Evolutionary conservation across 2,329 filamentous ascomycete genomes (phyloP).

Genomic region (Apiospora malaysiana): DNA sequence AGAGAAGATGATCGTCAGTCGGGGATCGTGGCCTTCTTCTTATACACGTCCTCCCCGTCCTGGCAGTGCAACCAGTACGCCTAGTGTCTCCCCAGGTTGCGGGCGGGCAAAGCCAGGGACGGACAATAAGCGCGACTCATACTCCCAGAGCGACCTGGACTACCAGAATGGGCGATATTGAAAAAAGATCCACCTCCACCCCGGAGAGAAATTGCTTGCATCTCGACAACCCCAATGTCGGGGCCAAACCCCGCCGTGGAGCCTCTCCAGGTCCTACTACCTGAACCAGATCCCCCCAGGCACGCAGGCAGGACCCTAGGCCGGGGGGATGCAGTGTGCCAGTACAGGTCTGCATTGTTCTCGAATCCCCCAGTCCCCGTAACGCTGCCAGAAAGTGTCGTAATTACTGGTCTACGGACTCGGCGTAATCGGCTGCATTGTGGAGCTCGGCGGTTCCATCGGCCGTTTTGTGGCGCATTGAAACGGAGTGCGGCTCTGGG

Average conservation of each 20-base stretch:
- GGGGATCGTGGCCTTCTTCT: slow-evolving; percentile 17
- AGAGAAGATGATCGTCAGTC: background rate
- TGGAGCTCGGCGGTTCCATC: slow-evolving; percentile 20
- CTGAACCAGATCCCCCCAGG: slow-evolving; percentile 12
- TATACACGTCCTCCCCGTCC: background rate
- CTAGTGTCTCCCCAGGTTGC: background rate
- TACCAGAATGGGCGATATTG: slow-evolving; percentile 5
- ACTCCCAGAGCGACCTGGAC: slow-evolving; percentile 10
- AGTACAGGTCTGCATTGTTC: slow-evolving; percentile 17
- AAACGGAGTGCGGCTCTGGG: slow-evolving; percentile 14
- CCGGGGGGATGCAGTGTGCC: background rate
- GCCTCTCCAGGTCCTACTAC: slow-evolving; percentile 13
- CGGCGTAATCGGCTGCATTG: slow-evolving; percentile 17
- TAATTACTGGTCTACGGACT: slow-evolving; percentile 1
- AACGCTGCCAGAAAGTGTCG: background rate
- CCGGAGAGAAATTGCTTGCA: slow-evolving; percentile 13
- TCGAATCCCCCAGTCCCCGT: slow-evolving; percentile 17
- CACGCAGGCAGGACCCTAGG: background rate
- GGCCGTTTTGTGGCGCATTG: slow-evolving; percentile 20
- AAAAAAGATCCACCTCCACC: slow-evolving; percentile 10
- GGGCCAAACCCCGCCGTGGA: slow-evolving; percentile 18
- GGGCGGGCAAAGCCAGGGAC: background rate
- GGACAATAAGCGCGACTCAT: slow-evolving; percentile 11
- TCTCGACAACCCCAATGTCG: slow-evolving; percentile 17
- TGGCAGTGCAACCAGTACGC: background rate